A percentile compares a stretch with the other conserved stretches of the same genome.
phyloP scores from a whole-genome alignment of 176 grass and related monocot genomes.

The Poa pratensis region DNA sequence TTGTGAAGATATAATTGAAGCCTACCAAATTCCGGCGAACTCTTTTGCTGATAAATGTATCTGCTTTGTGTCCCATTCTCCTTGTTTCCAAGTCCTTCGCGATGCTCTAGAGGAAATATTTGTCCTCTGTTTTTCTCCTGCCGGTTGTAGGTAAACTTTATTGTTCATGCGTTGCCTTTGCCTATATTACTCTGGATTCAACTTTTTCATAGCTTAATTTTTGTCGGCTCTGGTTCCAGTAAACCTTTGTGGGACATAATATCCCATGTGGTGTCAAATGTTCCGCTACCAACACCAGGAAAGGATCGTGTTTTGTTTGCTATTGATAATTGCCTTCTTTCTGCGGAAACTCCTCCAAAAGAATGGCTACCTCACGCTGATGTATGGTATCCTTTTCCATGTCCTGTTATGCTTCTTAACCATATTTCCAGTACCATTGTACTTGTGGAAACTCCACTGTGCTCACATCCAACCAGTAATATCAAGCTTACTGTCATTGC shows the following conservation, averaged over 20 bases:
- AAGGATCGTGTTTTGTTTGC: conserved; percentile 95
- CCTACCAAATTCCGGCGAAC: conserved; percentile 83
- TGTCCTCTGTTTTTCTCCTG: conserved; percentile 91
- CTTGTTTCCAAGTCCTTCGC: conserved; percentile 88
- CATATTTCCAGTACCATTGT: conserved; percentile 29
- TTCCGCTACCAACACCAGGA: conserved; percentile 94
- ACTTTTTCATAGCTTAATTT: conserved; percentile 28
- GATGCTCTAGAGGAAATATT: conserved; percentile 95
- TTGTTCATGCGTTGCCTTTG: not conserved
- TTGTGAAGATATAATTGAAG: conserved; percentile 89
- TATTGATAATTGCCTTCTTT: conserved; percentile 94
- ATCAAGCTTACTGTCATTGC: conserved; percentile 48
- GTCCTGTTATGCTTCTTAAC: conserved; percentile 28
- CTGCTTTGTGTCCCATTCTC: conserved; percentile 95
- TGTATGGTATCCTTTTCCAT: conserved; percentile 51
- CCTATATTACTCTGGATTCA: conserved; percentile 8
- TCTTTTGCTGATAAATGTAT: conserved; percentile 99
- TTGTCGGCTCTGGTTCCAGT: conserved; percentile 60
- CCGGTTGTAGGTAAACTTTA: conserved; percentile 84
- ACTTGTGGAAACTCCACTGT: conserved; percentile 31
- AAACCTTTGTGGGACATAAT: conserved; percentile 92
- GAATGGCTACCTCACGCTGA: conserved; percentile 96
- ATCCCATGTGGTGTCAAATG: conserved; percentile 90
- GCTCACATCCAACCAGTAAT: conserved; percentile 32
- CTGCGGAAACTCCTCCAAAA: conserved; percentile 77